Conservation (phyloP, 169 alveolate species). For the Plasmodium ovale region DNA sequence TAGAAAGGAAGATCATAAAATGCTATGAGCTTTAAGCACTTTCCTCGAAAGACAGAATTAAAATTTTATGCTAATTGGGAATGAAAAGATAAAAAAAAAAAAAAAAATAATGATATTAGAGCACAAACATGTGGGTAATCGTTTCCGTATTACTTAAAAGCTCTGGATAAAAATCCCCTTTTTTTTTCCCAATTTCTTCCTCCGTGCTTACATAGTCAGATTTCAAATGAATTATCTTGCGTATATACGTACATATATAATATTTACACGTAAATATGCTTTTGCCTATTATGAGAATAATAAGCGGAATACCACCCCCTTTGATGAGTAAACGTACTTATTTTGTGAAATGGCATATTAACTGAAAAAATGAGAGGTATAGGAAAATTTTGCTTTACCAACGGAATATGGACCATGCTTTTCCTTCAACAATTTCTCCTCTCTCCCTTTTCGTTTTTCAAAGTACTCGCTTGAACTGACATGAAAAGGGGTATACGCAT, state of each 20-base stretch:
- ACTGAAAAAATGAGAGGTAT: neutral
- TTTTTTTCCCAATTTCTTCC: no score
- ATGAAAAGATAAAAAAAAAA: no score
- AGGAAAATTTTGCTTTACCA: neutral
- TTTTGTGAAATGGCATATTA: neutral
- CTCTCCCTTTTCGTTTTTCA: neutral
- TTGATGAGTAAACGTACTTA: no score
- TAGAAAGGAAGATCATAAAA: neutral
- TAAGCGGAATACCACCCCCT: no score
- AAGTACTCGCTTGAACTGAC: neutral
- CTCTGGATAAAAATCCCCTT: no score
- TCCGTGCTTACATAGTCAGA: no score
- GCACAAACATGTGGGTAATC: no score
- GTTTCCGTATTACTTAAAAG: no score
- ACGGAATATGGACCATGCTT: neutral
- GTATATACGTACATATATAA: no score
- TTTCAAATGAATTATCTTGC: no score
- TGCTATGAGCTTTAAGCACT: neutral
- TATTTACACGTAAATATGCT: neutral
- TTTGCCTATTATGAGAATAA: no score
- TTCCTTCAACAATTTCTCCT: neutral
- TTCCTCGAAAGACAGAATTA: slow-evolving; percentile 36
- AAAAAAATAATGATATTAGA: no score
- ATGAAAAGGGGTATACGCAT: neutral
- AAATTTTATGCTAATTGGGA: neutral